phyloP scores from a whole-genome alignment of 192 early-diverging fungal species.

The Nowakowskiella sp. region DNA sequence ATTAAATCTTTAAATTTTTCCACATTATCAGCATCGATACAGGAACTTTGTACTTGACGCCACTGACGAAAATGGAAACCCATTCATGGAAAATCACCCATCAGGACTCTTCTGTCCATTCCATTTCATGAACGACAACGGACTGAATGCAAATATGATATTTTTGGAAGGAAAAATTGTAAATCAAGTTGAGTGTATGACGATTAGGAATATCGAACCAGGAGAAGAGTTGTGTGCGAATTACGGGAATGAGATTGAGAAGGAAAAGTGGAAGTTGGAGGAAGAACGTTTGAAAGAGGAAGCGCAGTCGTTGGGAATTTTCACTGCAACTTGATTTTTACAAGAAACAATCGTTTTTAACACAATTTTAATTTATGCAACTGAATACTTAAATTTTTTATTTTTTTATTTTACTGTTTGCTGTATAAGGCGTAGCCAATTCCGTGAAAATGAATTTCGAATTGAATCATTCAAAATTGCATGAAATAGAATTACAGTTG shows the following conservation, averaged over 20 bases:
- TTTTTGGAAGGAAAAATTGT: slow-evolving; percentile 74
- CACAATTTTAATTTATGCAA: too few species aligned
- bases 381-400: too few species aligned
- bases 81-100: slow-evolving; percentile 51
- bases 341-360: too few species aligned
- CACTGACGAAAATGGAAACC: slow-evolving; percentile 70
- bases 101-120: slow-evolving; percentile 71
- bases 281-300: too few species aligned
- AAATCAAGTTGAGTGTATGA: slow-evolving; percentile 81
- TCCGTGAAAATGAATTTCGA: too few species aligned
- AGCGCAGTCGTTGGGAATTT: too few species aligned
- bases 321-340: too few species aligned
- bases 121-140: slow-evolving; percentile 84
- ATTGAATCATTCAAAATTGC: too few species aligned
- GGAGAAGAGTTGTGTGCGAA: slow-evolving; percentile 84
- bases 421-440: too few species aligned
- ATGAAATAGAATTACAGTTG: too few species aligned
- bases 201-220: slow-evolving; percentile 52
- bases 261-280: too few species aligned
- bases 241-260: slow-evolving; percentile 81
- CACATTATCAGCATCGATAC: slow-evolving; percentile 55
- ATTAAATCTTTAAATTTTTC: slow-evolving; percentile 6
- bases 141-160: slow-evolving; percentile 51
- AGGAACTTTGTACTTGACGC: slow-evolving; percentile 85
- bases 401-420: too few species aligned